A percentile compares a stretch with the other conserved stretches of the same genome.
phyloP scores from a whole-genome alignment of 345 rosid species.

The Lepidium aucheri region DNA sequence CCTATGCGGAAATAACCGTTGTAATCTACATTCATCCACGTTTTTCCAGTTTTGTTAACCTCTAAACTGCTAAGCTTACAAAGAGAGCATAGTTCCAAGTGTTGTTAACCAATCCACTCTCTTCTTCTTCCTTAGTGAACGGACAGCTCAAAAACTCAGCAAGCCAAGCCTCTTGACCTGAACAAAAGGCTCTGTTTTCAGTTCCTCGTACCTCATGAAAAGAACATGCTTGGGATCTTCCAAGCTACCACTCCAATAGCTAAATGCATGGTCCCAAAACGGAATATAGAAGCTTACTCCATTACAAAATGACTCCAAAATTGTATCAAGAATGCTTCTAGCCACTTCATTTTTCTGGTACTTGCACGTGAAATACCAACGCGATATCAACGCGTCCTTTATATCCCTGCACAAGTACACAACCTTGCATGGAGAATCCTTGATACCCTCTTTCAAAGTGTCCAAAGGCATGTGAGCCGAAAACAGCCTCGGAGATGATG shows the following conservation, averaged over 20 bases:
- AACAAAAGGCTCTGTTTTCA: slow-evolving; percentile 22
- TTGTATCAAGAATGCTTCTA: slow-evolving; percentile 17
- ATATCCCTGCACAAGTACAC: slow-evolving; percentile 47
- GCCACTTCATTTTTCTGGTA: background rate
- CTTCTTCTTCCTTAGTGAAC: slow-evolving; percentile 35
- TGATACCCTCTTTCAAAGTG: slow-evolving; percentile 28
- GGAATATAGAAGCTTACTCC: slow-evolving; percentile 44
- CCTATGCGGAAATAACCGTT: slow-evolving; percentile 36
- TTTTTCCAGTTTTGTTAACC: slow-evolving; percentile 33
- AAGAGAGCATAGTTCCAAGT: slow-evolving; percentile 39
- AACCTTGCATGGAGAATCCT: slow-evolving; percentile 33
- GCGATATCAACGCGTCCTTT: slow-evolving; percentile 42
- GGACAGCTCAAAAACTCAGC: slow-evolving; percentile 37
- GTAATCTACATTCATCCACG: slow-evolving; percentile 8
- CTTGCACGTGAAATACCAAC: slow-evolving; percentile 39
- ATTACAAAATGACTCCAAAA: slow-evolving; percentile 31
- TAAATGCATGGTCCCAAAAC: slow-evolving; percentile 44
- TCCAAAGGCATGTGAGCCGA: slow-evolving; percentile 38
- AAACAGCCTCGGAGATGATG: slow-evolving; percentile 34
- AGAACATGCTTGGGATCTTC: slow-evolving; percentile 31
- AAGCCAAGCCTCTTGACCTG: slow-evolving; percentile 31
- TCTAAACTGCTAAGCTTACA: slow-evolving; percentile 34
- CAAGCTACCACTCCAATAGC: slow-evolving; percentile 44
- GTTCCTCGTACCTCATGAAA: slow-evolving; percentile 45
- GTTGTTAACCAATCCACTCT: slow-evolving; percentile 11